A percentile compares a stretch with the other conserved stretches of the same genome.
Evolutionary conservation across 345 rosid genomes (phyloP).

Genomic region (Balakata baccata): DNA sequence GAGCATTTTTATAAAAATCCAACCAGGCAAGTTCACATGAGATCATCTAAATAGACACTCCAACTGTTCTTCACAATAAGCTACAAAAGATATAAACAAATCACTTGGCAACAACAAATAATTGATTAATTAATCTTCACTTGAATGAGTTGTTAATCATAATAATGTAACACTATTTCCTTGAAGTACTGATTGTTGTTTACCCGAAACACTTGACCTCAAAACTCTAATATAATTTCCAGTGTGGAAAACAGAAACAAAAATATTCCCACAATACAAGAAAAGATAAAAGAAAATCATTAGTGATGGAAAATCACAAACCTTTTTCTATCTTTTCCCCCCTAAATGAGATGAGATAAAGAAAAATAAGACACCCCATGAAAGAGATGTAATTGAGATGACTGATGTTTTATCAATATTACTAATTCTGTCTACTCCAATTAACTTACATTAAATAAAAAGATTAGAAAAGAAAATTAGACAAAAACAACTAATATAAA

Average conservation of each 20-base stretch:
- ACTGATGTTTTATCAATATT: not conserved
- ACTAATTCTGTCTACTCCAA: not conserved
- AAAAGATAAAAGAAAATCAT: not conserved
- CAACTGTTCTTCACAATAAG: slow-evolving; percentile 6
- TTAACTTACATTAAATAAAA: not conserved
- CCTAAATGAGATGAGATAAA: not conserved
- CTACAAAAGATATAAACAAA: not conserved
- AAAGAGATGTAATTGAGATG: slow-evolving; percentile 1
- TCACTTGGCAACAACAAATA: not conserved
- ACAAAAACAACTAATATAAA: not conserved
- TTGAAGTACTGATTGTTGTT: not conserved
- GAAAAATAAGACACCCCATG: not conserved
- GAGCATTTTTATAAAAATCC: not conserved
- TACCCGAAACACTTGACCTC: slow-evolving; percentile 9
- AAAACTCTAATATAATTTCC: not conserved
- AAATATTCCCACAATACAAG: slow-evolving; percentile 1
- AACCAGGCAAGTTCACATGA: not conserved
- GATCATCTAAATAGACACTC: not conserved
- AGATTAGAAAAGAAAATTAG: not conserved
- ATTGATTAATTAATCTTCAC: not conserved
- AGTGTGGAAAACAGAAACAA: not conserved
- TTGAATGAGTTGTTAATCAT: not conserved
- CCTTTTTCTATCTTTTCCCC: not conserved
- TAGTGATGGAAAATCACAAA: not conserved
- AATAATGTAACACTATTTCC: not conserved